Percentiles rank a stretch among this genome's conserved stretches.
phyloP scores from a whole-genome alignment of 1,139 yeast genomes.

The Lizanozyma gosingica region DNA sequence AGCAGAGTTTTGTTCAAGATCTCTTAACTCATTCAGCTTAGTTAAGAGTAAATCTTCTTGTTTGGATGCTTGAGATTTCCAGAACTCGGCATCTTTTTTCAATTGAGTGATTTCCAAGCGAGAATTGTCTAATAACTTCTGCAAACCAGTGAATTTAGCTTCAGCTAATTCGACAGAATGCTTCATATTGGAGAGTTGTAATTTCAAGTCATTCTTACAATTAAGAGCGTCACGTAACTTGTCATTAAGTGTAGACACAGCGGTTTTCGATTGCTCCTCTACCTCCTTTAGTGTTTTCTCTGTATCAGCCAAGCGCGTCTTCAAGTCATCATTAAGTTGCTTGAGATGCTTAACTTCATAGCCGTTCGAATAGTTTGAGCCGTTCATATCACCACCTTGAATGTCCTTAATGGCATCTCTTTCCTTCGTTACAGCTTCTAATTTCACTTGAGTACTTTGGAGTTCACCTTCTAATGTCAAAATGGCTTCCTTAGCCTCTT shows the following conservation, averaged over 20 bases:
- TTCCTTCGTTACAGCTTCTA: conserved; percentile 49
- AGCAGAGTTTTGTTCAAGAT: conserved; percentile 44
- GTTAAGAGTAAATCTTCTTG: conserved; percentile 47
- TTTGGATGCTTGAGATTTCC: conserved; percentile 33
- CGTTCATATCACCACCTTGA: conserved; percentile 5
- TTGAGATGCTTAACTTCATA: conserved; percentile 17
- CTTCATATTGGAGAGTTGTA: conserved; percentile 21
- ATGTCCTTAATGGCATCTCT: conserved; percentile 31
- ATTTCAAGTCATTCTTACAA: conserved; percentile 23
- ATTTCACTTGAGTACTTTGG: conserved; percentile 37
- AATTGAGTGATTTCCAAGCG: conserved; percentile 15
- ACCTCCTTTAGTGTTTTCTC: conserved; percentile 22
- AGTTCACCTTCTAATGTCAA: conserved; percentile 57
- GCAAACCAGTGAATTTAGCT: conserved; percentile 21
- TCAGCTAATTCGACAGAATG: conserved; percentile 28
- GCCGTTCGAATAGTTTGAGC: conserved; percentile 3
- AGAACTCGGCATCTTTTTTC: conserved; percentile 23
- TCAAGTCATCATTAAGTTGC: conserved; percentile 22
- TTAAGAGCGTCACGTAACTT: conserved; percentile 19
- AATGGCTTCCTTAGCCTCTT: conserved; percentile 74
- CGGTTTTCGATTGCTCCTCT: conserved; percentile 18
- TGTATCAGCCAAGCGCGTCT: conserved; percentile 18
- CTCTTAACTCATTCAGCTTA: conserved; percentile 49
- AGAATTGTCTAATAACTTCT: conserved; percentile 17
- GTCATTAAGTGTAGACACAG: conserved; percentile 17